Conservation (phyloP, 805 yeast species). For the Kodamaea laetipori region DNA sequence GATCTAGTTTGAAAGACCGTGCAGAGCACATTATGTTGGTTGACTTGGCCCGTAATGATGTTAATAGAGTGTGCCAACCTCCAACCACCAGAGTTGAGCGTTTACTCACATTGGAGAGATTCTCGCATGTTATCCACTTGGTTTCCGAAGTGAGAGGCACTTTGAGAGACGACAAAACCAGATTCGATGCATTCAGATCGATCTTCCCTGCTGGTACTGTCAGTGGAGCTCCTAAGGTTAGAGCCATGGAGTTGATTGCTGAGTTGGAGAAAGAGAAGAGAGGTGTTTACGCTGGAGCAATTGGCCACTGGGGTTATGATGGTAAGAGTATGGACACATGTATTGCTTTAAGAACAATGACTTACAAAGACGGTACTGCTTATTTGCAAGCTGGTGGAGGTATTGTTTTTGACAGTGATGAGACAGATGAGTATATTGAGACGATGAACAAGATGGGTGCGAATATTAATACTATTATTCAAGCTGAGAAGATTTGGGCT, state of each 20-base stretch:
- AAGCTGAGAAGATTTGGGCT: constrained; percentile 83
- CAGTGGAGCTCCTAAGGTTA: constrained; percentile 96
- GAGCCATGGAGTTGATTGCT: constrained; percentile 92
- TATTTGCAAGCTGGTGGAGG: constrained; percentile 99
- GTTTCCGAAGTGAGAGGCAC: constrained; percentile 95
- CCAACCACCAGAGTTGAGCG: constrained; percentile 82
- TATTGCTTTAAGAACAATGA: constrained; percentile 97
- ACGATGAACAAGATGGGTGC: constrained; percentile 98
- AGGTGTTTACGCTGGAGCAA: constrained; percentile 98
- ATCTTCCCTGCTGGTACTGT: constrained; percentile 99
- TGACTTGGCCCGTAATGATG: constrained; percentile 94
- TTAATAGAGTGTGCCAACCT: constrained; percentile 93
- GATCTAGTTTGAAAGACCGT: constrained; percentile 82
- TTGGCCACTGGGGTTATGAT: constrained; percentile 96
- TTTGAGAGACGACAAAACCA: constrained; percentile 75
- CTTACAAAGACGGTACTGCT: constrained; percentile 84
- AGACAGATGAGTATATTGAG: constrained; percentile 91
- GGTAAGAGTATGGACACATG: constrained; percentile 96
- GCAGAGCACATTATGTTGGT: constrained; percentile 99
- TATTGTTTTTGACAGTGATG: constrained; percentile 92
- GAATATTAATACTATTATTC: constrained; percentile 84
- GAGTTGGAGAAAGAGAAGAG: constrained; percentile 89
- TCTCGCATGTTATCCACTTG: constrained; percentile 95
- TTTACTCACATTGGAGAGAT: constrained; percentile 84
- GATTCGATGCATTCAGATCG: constrained; percentile 97